Conservation (phyloP, 192 early-diverging fungal species). For the Coemansia sp. region DNA sequence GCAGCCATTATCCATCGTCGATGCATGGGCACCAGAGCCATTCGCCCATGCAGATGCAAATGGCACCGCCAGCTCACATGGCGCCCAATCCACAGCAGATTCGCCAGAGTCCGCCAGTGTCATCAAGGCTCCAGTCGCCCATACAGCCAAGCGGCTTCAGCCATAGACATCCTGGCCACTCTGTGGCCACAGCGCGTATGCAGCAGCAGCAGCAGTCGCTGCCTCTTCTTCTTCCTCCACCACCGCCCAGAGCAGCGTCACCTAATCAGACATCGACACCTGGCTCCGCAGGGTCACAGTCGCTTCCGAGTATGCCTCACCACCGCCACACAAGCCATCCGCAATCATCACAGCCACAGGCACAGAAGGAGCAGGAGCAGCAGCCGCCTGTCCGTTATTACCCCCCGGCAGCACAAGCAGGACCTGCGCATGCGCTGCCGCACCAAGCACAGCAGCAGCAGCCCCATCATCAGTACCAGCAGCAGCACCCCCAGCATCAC, state of each 20-base stretch:
- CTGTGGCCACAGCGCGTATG: constrained; percentile 15
- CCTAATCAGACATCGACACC: constrained; percentile 11
- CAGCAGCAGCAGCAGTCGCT: constrained; percentile 12
- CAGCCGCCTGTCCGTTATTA: constrained; percentile 34
- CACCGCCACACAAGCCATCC: constrained; percentile 7
- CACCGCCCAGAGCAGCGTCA: constrained; percentile 10
- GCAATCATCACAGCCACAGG: constrained; percentile 6
- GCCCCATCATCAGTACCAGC: constrained; percentile 4
- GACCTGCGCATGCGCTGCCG: constrained; percentile 4
- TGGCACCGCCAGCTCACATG: constrained; percentile 18
- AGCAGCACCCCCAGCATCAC: not conserved
- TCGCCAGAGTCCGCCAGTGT: not conserved
- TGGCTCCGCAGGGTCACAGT: constrained; percentile 5
- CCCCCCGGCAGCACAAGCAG: constrained; percentile 11
- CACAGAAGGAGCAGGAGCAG: constrained; percentile 24
- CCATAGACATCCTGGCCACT: constrained; percentile 14
- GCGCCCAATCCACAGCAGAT: constrained; percentile 12
- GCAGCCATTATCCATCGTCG: constrained; percentile 4
- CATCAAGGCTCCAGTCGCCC: constrained; percentile 11
- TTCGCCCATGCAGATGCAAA: constrained; percentile 32
- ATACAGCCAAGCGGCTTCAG: constrained; percentile 10
- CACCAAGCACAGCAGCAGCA: not conserved
- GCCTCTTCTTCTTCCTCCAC: not conserved
- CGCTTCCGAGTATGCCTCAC: not conserved
- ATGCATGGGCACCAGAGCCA: constrained; percentile 12